Evolutionary conservation across 73 alveolate genomes (phyloP).

Genomic region (Paramecium sexaurelia): DNA sequence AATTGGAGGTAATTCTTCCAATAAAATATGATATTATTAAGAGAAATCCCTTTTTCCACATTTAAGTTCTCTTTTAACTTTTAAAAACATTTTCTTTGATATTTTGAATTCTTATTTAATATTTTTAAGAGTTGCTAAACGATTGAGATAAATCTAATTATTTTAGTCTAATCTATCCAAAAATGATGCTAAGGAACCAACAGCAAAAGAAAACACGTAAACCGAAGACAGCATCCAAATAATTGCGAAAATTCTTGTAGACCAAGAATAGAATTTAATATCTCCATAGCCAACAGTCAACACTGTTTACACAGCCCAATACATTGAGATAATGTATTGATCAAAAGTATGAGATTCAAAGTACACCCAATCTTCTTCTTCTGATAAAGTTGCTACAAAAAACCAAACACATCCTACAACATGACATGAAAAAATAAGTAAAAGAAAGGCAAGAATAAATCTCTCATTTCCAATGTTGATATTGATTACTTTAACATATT

Average conservation of each 20-base stretch:
- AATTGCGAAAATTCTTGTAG: conserved; percentile 70
- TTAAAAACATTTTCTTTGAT: neutral
- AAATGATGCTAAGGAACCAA: conserved; percentile 75
- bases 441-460: neutral
- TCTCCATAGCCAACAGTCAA: conserved; percentile 90
- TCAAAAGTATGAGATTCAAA: neutral
- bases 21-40: neutral
- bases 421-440: conserved; percentile 49
- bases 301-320: conserved; percentile 77
- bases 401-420: conserved; percentile 34
- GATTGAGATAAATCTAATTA: neutral
- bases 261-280: conserved; percentile 72
- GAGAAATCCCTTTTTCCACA: neutral
- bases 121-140: neutral
- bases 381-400: conserved; percentile 3
- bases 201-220: conserved; percentile 73
- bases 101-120: conserved; percentile 15
- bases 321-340: neutral
- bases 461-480: conserved; percentile 35
- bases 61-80: conserved; percentile 41
- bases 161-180: conserved; percentile 70
- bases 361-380: neutral
- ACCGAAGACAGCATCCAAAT: conserved; percentile 86
- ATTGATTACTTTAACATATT: conserved; percentile 25
- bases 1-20: conserved; percentile 88